phyloP scores from a whole-genome alignment of 2,329 filamentous ascomycete genomes.

The Malbranchea zuffiana region DNA sequence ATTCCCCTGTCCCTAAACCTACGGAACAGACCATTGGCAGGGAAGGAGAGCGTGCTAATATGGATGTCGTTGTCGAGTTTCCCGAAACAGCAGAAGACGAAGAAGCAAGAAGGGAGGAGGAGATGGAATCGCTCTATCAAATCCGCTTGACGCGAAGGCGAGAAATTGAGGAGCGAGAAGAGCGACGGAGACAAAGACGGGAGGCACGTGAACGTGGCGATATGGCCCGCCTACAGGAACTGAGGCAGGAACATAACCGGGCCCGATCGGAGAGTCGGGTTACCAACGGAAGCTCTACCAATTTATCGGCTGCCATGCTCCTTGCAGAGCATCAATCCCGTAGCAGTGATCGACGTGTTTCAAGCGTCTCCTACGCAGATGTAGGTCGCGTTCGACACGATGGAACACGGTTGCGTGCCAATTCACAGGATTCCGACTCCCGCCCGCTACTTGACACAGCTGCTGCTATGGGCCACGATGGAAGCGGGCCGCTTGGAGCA shows the following conservation, averaged over 20 bases:
- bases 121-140: slow-evolving; percentile 89
- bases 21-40: slow-evolving; percentile 74
- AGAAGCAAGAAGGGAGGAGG: slow-evolving; percentile 65
- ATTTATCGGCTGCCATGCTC: slow-evolving; percentile 26
- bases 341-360: slow-evolving; percentile 35
- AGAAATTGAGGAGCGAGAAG: slow-evolving; percentile 66
- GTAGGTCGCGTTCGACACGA: slow-evolving; percentile 41
- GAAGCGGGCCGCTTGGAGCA: slow-evolving; percentile 21
- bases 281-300: slow-evolving; percentile 29
- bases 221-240: slow-evolving; percentile 52
- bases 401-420: slow-evolving; percentile 38
- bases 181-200: slow-evolving; percentile 55
- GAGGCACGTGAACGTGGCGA: slow-evolving; percentile 66
- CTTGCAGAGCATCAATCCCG: slow-evolving; percentile 37
- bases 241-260: slow-evolving; percentile 47
- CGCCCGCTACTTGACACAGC: slow-evolving; percentile 35
- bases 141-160: slow-evolving; percentile 67
- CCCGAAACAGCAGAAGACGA: slow-evolving; percentile 71
- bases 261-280: slow-evolving; percentile 28
- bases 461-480: slow-evolving; percentile 24
- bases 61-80: slow-evolving; percentile 80
- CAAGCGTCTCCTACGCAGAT: slow-evolving; percentile 39
- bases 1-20: slow-evolving; percentile 60
- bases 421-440: slow-evolving; percentile 38
- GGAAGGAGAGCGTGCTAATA: slow-evolving; percentile 82